These are phyloP conservation scores for Daedaleopsis nitida DNA, from an alignment of 768 basidiomycete genomes.

Conservation along the genomic window DNA sequence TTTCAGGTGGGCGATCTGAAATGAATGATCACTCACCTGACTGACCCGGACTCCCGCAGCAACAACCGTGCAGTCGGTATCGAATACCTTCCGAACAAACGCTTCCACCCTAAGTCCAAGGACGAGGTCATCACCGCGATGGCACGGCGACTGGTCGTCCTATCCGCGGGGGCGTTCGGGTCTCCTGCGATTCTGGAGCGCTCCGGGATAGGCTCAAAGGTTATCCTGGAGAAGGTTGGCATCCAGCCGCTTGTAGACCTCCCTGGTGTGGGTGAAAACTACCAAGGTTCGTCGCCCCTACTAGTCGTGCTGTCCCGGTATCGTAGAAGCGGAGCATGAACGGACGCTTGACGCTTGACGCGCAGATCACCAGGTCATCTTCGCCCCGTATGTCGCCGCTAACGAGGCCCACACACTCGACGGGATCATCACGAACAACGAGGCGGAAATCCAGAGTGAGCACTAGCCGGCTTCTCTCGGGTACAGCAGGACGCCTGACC, in stretches of 20 bases:
- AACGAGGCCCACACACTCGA: constrained; percentile 54
- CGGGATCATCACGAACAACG: constrained; percentile 42
- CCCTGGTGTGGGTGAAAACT: constrained; percentile 47
- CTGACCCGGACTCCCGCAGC: constrained; percentile 20
- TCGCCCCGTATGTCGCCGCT: constrained; percentile 40
- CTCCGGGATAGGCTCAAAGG: constrained; percentile 45
- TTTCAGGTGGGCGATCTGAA: constrained; percentile 32
- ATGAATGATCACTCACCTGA: not conserved
- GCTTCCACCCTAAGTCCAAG: constrained; percentile 23
- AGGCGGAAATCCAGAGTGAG: constrained; percentile 44
- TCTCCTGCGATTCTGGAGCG: constrained; percentile 58
- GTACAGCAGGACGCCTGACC: not conserved
- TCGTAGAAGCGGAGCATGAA: too few relatives aligned
- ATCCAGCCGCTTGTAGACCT: constrained; percentile 39
- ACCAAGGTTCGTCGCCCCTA: constrained; percentile 25
- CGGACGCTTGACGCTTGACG: not conserved
- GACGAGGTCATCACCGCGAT: constrained; percentile 21
- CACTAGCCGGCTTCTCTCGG: not conserved
- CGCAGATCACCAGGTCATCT: constrained; percentile 34
- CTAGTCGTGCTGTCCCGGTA: too few relatives aligned
- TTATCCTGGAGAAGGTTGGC: constrained; percentile 32
- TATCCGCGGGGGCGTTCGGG: constrained; percentile 45
- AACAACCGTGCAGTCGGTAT: constrained; percentile 42
- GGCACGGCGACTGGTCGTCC: constrained; percentile 40
- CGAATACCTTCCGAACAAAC: constrained; percentile 36